Evolutionary conservation across 1,139 yeast species (phyloP), one percentile per base, ranked within the genome.

Genomic region (Geotrichum citri-aurantii): DNA sequence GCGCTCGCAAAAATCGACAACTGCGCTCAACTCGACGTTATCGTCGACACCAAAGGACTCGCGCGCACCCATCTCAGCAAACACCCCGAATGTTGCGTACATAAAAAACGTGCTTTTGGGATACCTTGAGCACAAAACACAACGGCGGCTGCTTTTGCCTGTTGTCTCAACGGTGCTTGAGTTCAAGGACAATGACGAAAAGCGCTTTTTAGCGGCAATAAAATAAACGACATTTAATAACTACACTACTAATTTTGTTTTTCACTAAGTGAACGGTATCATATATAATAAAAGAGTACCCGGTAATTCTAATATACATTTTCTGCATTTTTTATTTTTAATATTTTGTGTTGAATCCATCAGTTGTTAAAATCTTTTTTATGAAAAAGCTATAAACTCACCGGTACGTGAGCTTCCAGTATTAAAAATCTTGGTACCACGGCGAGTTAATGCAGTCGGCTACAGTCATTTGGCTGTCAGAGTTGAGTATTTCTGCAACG

Each of bases 51-150:
- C 23, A 21, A 52, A 33, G 29, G 50, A 44, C 1, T 56, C 61
- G 10, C 26, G 50, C 14, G 33, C 55, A 14, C 47, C 57, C 5
- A 2, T 10, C 31, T 17, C 21, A 19, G 50, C 14, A 3, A 11
- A 11, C n/a, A 5, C 37, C 42, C 78, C 78, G 26, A 82, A 86
- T 66, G 77, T 85, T 37, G 89, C 93, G 23, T 93, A 93, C 69
- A 79, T 91, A 56, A 88, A 88, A 70, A 93, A 93, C 69, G 97
- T 93, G 1, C 73, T 93, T 23, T 75, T 93, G 10, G 97, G 97
- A 1, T 93, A 87, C 70, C 74, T 92, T 62, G 97, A 92, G 68
- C 96, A 89, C 68, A 88, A 81, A 67, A 98, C 92, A 17, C 97
- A 92, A 71, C 78, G 98, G 57, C 84, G 79, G 44, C 90, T 85